A percentile compares a stretch with the other conserved stretches of the same genome.
These are phyloP conservation scores for Candida namnaoensis DNA, from an alignment of 805 yeast genomes.

Conservation along the genomic window DNA sequence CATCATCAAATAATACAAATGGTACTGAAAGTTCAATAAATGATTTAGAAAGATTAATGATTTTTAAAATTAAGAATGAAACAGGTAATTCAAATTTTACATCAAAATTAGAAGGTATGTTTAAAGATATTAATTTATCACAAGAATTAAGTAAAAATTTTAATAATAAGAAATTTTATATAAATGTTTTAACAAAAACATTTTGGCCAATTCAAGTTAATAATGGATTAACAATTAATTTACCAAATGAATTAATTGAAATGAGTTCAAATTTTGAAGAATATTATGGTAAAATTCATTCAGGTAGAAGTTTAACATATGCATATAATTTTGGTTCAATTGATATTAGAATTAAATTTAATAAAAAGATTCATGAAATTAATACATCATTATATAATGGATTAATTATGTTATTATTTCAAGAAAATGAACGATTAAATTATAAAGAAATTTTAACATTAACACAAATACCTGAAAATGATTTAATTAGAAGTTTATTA, in stretches of 20 bases:
- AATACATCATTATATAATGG: conserved; percentile 78
- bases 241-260: conserved; percentile 35
- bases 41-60: conserved; percentile 63
- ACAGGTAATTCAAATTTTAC: conserved; percentile 68
- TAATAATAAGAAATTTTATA: conserved; percentile 31
- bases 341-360: conserved; percentile 66
- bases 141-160: conserved; percentile 36
- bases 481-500: conserved; percentile 68
- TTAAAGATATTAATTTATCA: conserved; percentile 64
- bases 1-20: conserved; percentile 4
- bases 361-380: conserved; percentile 64
- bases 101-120: conserved; percentile 78
- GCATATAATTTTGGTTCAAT: conserved; percentile 77
- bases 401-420: conserved; percentile 68
- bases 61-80: conserved; percentile 62
- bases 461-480: conserved; percentile 68
- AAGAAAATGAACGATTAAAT: conserved; percentile 44
- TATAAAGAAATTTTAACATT: conserved; percentile 51
- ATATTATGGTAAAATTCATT: conserved; percentile 41
- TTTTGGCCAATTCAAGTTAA: conserved; percentile 57
- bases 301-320: conserved; percentile 64
- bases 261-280: conserved; percentile 37
- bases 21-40: conserved; percentile 23
- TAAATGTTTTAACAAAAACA: conserved; percentile 49
- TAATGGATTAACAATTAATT: conserved; percentile 8